These are phyloP conservation scores for Discostella stelligeroides DNA, from an alignment of 108 stramenopile genomes.

Conservation along the genomic window DNA sequence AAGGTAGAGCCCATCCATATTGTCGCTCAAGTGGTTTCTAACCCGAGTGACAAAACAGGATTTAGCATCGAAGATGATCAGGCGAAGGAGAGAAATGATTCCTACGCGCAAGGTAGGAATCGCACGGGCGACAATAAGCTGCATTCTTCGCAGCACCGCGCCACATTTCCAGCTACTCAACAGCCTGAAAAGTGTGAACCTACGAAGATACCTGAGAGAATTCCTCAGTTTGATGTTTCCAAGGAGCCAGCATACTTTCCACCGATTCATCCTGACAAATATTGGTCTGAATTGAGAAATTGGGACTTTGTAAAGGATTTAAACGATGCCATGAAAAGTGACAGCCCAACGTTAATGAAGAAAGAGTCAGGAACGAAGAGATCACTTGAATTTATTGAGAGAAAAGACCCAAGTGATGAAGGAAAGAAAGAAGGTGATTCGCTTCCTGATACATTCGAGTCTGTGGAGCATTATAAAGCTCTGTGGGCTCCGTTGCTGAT, in stretches of 20 bases:
- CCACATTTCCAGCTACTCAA: neutral
- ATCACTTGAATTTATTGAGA: neutral
- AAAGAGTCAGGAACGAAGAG: conserved; percentile 10
- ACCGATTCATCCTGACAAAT: conserved; percentile 46
- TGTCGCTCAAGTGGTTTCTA: too few species aligned
- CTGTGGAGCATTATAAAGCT: conserved; percentile 46
- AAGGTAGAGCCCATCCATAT: neutral
- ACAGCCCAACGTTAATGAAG: neutral
- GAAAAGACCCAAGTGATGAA: conserved; percentile 21
- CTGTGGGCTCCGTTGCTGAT: conserved; percentile 54
- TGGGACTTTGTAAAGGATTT: conserved; percentile 51
- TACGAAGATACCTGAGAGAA: conserved; percentile 4
- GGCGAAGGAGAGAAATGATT: too few species aligned
- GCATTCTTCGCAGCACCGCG: neutral
- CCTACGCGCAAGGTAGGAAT: too few species aligned
- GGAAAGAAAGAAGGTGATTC: neutral
- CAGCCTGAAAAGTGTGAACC: neutral
- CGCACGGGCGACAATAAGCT: too few species aligned
- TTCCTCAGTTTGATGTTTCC: neutral
- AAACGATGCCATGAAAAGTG: conserved; percentile 33
- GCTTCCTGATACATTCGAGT: conserved; percentile 54
- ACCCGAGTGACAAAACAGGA: too few species aligned
- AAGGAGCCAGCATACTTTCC: conserved; percentile 33
- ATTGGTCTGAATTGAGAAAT: conserved; percentile 31
- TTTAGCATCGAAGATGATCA: too few species aligned